phyloP scores from a whole-genome alignment of 805 yeast species.

The Candida broadrunensis region DNA sequence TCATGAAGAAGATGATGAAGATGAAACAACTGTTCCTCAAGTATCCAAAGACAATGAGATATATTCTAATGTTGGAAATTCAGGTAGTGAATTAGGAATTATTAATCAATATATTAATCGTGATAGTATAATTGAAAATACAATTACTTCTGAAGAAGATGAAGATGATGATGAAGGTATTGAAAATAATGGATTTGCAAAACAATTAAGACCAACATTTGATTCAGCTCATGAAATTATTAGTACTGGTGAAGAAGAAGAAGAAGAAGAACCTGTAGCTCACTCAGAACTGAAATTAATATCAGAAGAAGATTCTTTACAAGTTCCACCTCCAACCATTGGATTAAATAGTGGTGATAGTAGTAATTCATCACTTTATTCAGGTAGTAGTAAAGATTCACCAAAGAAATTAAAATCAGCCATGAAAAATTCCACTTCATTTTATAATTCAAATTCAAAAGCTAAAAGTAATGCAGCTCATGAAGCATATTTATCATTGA shows the following conservation, averaged over 20 bases:
- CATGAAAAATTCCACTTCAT: constrained; percentile 38
- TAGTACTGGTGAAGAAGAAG: neutral
- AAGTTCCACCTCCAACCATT: constrained; percentile 6
- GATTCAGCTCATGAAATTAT: constrained; percentile 23
- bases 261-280: neutral
- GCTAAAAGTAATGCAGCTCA: constrained; percentile 44
- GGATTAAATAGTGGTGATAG: constrained; percentile 14
- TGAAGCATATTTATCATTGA: constrained; percentile 61
- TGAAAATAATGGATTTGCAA: constrained; percentile 13
- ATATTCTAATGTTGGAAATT: constrained; percentile 4
- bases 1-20: neutral
- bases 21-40: neutral
- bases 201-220: constrained; percentile 28
- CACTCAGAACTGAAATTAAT: neutral
- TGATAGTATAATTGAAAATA: constrained; percentile 13
- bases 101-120: constrained; percentile 16
- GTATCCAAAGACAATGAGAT: neutral
- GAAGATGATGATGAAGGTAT: constrained; percentile 18
- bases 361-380: constrained; percentile 30
- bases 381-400: constrained; percentile 24
- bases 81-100: constrained; percentile 15
- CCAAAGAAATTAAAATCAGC: constrained; percentile 46
- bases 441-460: constrained; percentile 10
- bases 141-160: constrained; percentile 23
- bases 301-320: constrained; percentile 6